Conservation (phyloP, 1,284 basidiomycete genomes). For the Trichosporon faecale region DNA sequence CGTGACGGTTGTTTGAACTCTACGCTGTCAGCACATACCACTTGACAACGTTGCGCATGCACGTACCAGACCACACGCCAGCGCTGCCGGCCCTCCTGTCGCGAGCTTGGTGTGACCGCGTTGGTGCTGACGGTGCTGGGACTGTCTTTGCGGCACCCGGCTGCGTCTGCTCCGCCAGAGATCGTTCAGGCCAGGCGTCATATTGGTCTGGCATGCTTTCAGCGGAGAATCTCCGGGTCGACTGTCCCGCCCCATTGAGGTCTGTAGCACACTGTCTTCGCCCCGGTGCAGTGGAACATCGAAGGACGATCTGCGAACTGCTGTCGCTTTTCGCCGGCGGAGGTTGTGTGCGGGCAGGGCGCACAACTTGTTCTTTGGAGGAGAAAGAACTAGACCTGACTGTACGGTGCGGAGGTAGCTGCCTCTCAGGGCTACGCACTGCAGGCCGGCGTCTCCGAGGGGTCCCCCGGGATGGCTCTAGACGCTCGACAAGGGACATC, state of each 20-base stretch:
- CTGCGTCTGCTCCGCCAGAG: no score
- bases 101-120: no score
- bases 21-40: background rate
- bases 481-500: background rate
- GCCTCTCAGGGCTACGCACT: background rate
- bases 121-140: no score
- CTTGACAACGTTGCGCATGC: no score
- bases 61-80: background rate
- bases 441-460: background rate
- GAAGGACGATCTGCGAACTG: background rate
- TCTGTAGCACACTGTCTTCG: no score
- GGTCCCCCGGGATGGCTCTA: background rate
- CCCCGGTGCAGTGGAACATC: background rate
- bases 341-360: background rate
- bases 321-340: background rate
- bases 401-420: background rate
- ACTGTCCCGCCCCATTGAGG: no score
- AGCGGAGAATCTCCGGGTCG: no score
- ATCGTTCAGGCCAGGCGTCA: no score
- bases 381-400: background rate
- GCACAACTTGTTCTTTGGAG: background rate
- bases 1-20: constrained; percentile 16
- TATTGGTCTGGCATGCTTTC: no score
- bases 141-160: no score
- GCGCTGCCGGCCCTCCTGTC: background rate